Evolutionary conservation across 164 flowering plant genomes (phyloP), one percentile per base, ranked within the genome.

Genomic region (Berberis thunbergii): DNA sequence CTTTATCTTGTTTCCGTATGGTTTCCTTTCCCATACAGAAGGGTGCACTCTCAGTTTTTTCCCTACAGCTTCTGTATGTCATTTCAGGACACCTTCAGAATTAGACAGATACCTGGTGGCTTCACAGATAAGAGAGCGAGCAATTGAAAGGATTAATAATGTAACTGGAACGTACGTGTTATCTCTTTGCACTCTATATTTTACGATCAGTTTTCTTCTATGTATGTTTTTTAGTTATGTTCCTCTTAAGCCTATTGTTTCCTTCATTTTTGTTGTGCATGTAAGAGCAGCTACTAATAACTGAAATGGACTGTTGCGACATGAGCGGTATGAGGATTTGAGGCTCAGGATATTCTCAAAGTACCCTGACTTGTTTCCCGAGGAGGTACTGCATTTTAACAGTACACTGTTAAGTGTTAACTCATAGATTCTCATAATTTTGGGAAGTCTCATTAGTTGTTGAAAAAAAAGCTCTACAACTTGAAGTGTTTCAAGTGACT

Each of bases 51-150:
- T 82, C 80, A 81, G 76, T 62, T 72, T 71, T 71, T 81, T 64
- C 62, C 70, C 86, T 78, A 81, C 81, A 87, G 86, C 79, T 59
- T 77, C 68, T 83, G 64, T 75, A 59, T 81, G 59, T 80, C 50
- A 69, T 90, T 86, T 80, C 92, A 90, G 98, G 97, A 84, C 98
- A 42, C 89, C 81, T 6, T 76, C 83, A 53, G 98, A 93, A 71
- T 79, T 93, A 49, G 98, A 93, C 74, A 79, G 78, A 65, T 90
- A 90, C 65, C 68, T 93, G 69, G 94, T 86, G 74, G 98, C 97
- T 54, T 90, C 97, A 55, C 92, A 84, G 70, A 90, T 93, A 55
- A 79, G 96, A 73, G 81, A 87, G 60, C 78, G 97, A 9, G 98
- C 98, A 62, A 81, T 87, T 74, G 96, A 93, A 76, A 82, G 98